Evolutionary conservation across 306 rosid species (phyloP).

Genomic region (Castanospermum australe): DNA sequence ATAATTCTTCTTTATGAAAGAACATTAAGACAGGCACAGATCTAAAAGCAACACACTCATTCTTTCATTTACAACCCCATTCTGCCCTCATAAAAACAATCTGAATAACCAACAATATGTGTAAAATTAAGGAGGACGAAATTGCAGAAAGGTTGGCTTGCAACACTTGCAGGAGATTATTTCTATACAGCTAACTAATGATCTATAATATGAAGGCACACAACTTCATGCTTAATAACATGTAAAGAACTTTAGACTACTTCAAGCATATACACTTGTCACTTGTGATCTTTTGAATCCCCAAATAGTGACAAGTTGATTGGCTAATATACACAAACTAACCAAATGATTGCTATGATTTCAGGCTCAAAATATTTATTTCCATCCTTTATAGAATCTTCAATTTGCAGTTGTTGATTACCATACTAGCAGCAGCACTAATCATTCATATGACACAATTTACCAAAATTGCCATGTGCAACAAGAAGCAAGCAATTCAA

Average conservation of each 20-base stretch:
- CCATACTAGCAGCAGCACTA: neutral
- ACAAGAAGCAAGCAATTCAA: slow-evolving; percentile 33
- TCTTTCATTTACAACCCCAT: neutral
- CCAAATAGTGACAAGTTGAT: neutral
- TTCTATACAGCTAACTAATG: neutral
- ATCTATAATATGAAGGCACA: neutral
- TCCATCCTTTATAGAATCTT: slow-evolving; percentile 7
- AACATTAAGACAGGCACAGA: neutral
- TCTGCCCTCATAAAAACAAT: neutral
- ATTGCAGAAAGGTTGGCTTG: neutral
- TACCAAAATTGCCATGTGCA: slow-evolving; percentile 11
- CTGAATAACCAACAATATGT: neutral
- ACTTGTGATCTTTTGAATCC: neutral
- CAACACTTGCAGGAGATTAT: neutral
- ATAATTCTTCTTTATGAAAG: neutral
- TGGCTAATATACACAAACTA: slow-evolving; percentile 5
- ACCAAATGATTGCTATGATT: neutral
- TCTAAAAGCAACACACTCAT: slow-evolving; percentile 6
- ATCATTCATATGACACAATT: slow-evolving; percentile 13
- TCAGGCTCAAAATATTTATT: neutral
- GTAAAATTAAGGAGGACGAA: neutral
- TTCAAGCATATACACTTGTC: neutral
- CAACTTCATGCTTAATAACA: neutral
- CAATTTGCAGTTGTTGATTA: slow-evolving; percentile 21
- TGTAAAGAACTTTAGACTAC: neutral